These are phyloP conservation scores for Bruguiera parviflora DNA, from an alignment of 345 rosid genomes.

Conservation along the genomic window DNA sequence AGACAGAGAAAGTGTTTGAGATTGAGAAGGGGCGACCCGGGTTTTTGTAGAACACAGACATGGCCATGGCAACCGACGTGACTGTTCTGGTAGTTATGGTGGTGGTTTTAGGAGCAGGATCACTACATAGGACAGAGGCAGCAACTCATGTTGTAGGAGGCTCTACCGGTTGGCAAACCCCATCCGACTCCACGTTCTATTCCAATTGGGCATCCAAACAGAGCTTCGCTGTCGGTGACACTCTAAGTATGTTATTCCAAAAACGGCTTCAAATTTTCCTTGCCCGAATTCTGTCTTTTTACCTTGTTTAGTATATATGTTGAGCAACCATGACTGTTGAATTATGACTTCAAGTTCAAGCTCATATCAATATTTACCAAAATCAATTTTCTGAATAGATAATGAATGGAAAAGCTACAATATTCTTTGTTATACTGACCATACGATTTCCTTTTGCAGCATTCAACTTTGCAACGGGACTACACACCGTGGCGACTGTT, in stretches of 20 bases:
- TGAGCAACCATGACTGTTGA: too few relatives aligned
- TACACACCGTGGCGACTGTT: conserved; percentile 20
- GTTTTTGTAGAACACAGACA: conserved; percentile 22
- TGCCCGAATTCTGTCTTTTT: background rate
- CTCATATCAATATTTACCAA: too few relatives aligned
- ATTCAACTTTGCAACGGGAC: conserved; percentile 19
- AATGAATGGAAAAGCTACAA: background rate
- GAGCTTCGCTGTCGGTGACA: conserved; percentile 16
- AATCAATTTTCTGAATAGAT: background rate
- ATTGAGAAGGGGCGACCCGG: conserved; percentile 22
- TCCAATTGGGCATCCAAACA: conserved; percentile 7
- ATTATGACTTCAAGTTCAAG: too few relatives aligned
- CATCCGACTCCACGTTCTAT: conserved; percentile 12
- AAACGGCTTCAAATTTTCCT: background rate
- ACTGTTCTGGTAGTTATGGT: conserved; percentile 7
- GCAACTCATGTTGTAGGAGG: conserved; percentile 33
- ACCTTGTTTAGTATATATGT: background rate
- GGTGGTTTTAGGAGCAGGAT: conserved; percentile 1
- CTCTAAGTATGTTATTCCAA: conserved; percentile 10
- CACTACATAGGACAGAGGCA: conserved; percentile 18
- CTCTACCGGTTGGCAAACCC: conserved; percentile 29
- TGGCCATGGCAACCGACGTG: conserved; percentile 14
- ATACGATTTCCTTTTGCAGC: conserved; percentile 5
- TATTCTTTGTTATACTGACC: background rate
- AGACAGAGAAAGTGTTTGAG: background rate